phyloP scores from a whole-genome alignment of 441 rosid genomes.

The Erysimum cheiri region DNA sequence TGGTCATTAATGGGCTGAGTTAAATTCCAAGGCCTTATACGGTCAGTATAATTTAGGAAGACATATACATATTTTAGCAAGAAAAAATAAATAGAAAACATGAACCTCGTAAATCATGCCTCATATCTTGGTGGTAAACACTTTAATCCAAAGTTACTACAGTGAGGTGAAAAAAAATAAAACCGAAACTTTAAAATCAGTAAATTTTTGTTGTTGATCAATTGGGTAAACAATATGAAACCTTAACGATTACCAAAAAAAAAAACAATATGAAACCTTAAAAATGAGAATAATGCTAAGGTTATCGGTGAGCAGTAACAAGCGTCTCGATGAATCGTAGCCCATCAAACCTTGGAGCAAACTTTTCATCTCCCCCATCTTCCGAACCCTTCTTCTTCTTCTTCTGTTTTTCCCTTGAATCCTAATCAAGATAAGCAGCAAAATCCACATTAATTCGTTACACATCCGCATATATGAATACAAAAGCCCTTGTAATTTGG shows the following conservation, averaged over 20 bases:
- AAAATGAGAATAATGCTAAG: slow-evolving; percentile 12
- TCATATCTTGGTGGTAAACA: slow-evolving; percentile 9
- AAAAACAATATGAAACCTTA: too few species aligned
- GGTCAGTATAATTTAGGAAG: background rate
- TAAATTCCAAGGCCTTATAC: slow-evolving; percentile 8
- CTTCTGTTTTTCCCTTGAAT: slow-evolving; percentile 52
- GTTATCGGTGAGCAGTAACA: slow-evolving; percentile 70
- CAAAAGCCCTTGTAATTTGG: background rate
- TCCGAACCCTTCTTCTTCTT: slow-evolving; percentile 45
- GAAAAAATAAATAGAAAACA: slow-evolving; percentile 7
- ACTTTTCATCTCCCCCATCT: slow-evolving; percentile 49
- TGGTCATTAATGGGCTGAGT: slow-evolving; percentile 31
- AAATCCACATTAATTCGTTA: background rate
- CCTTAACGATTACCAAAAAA: too few species aligned
- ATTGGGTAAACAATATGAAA: slow-evolving; percentile 19
- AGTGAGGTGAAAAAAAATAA: background rate
- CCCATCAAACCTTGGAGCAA: slow-evolving; percentile 73
- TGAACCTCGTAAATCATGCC: slow-evolving; percentile 19
- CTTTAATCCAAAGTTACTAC: slow-evolving; percentile 15
- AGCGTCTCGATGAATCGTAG: slow-evolving; percentile 72
- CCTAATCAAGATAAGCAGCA: slow-evolving; percentile 45
- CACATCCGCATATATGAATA: background rate
- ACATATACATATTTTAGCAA: background rate
- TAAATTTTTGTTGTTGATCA: slow-evolving; percentile 7
- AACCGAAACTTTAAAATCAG: slow-evolving; percentile 27